Evolutionary conservation across 257 asterid species (phyloP).

Genomic region (Leonotis leonurus): DNA sequence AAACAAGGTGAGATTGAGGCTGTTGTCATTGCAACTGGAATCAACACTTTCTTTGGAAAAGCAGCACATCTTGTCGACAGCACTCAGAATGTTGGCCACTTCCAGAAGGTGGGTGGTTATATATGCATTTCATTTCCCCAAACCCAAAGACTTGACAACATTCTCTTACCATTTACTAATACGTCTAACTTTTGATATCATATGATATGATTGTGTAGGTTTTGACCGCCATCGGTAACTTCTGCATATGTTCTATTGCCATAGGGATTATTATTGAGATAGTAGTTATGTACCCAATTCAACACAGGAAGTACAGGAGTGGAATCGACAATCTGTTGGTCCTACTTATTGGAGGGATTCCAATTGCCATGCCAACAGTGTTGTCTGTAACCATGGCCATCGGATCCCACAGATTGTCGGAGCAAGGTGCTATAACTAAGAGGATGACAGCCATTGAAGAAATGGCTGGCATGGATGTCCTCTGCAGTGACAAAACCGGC

Average conservation of each 20-base stretch:
- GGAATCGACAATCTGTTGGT: conserved; percentile 70
- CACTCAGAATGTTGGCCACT: conserved; percentile 71
- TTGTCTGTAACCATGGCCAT: conserved; percentile 82
- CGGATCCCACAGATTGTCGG: conserved; percentile 69
- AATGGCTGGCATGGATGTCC: conserved; percentile 89
- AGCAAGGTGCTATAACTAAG: conserved; percentile 83
- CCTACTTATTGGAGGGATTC: conserved; percentile 76
- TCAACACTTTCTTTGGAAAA: conserved; percentile 73
- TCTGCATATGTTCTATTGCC: conserved; percentile 68
- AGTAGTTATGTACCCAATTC: conserved; percentile 69
- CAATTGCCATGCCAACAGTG: conserved; percentile 89
- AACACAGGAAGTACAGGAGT: conserved; percentile 46
- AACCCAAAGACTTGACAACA: too few relatives aligned
- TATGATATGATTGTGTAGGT: too few relatives aligned
- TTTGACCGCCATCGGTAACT: conserved; percentile 50
- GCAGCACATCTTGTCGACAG: conserved; percentile 83
- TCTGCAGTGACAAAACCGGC: conserved; percentile 84
- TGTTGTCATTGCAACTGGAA: conserved; percentile 73
- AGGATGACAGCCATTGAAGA: conserved; percentile 90
- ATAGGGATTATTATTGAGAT: conserved; percentile 57
- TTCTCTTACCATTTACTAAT: too few relatives aligned
- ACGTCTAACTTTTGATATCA: too few relatives aligned
- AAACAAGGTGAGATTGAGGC: conserved; percentile 85
- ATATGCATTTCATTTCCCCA: too few relatives aligned
- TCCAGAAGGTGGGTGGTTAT: conserved; percentile 78